Base-by-base conservation (phyloP, 345 rosid genomes). In the Populus davidiana region DNA sequence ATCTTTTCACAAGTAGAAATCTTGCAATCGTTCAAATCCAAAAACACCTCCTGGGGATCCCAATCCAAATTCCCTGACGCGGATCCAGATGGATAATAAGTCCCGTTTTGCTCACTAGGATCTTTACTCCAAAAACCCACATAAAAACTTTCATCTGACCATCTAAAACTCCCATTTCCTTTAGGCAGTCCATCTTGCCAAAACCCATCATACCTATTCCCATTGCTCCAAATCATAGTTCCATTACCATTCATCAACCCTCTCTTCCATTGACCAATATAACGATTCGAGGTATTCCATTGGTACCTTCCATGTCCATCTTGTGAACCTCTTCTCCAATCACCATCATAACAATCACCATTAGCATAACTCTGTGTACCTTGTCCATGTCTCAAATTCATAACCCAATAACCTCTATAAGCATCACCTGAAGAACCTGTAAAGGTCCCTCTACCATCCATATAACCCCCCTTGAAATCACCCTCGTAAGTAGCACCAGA, bases 401-500 rank as follows among this genome's bases (percentile, higher is more conserved):
- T 92, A 27, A 90, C 90, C 99, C 99, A 96, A 38, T 77, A 75
- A 38, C 99, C 99, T 79, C 78, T 87, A 50, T 92, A 96, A 1
- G 90, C 86, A 65, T 88, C 91, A 7, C 98, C 98, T 11, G 86
- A 75, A 2, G 90, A 85, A 17, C 92, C 94, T 0, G 91, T 90
- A 44, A 90, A 96, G 43, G 98, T 92, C 72, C 99, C 99, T 49
- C 88, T 88, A 5, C 99, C 99, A 81, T 96, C 97, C 96, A 96
- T 91, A 71, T 81, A 93, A 3, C 94, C 97, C 74, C 80, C 84
- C 78, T 90, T 93, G 90, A 96, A 96, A 36, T 96, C 98, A 11
- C 99, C 99, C 83, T 96, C 97, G 72, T 96, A 96, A 12, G 95
- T 92, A 36, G 98, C 97, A 23, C 98, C 99, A 35, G 89, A 89